Percentiles rank a stretch among this genome's conserved stretches.
These are phyloP conservation scores for Gynandropsis gynandra DNA, from an alignment of 345 rosid genomes.

Conservation along the genomic window DNA sequence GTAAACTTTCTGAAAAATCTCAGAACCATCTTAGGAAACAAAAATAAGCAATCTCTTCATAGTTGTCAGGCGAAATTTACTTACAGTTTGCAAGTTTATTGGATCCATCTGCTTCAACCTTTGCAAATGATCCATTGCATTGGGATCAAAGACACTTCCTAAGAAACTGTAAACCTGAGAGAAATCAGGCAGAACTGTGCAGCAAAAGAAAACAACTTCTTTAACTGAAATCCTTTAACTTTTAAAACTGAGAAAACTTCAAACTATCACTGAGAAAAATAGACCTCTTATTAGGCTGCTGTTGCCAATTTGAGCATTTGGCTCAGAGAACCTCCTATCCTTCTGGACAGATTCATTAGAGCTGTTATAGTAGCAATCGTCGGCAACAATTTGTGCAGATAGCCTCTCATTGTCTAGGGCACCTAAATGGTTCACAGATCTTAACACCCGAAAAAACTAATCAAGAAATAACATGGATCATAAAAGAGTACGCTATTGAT, in stretches of 20 bases:
- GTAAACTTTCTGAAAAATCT: constrained; percentile 11
- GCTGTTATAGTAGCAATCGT: constrained; percentile 35
- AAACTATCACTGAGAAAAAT: constrained; percentile 1
- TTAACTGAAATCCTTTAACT: not conserved
- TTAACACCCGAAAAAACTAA: not conserved
- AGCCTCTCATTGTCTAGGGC: constrained; percentile 28
- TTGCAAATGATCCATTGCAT: constrained; percentile 52
- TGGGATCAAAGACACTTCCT: constrained; percentile 84
- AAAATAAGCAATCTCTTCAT: constrained; percentile 2
- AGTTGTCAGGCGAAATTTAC: not conserved
- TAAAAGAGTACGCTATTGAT: no score
- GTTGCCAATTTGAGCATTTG: constrained; percentile 25
- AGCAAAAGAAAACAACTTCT: constrained; percentile 1
- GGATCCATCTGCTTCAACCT: constrained; percentile 87
- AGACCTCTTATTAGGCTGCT: constrained; percentile 39
- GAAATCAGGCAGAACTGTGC: constrained; percentile 84
- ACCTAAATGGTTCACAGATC: not conserved
- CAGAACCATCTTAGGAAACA: constrained; percentile 6
- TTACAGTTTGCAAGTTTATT: constrained; percentile 69
- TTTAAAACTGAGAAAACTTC: constrained; percentile 4
- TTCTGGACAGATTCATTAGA: constrained; percentile 43
- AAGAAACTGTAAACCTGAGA: constrained; percentile 86
- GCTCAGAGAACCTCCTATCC: constrained; percentile 28
- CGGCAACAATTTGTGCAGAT: constrained; percentile 21
- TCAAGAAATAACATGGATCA: not conserved